These are phyloP conservation scores for Dictyophora rubrovolvata DNA, from an alignment of 768 basidiomycete species.

Conservation along the genomic window DNA sequence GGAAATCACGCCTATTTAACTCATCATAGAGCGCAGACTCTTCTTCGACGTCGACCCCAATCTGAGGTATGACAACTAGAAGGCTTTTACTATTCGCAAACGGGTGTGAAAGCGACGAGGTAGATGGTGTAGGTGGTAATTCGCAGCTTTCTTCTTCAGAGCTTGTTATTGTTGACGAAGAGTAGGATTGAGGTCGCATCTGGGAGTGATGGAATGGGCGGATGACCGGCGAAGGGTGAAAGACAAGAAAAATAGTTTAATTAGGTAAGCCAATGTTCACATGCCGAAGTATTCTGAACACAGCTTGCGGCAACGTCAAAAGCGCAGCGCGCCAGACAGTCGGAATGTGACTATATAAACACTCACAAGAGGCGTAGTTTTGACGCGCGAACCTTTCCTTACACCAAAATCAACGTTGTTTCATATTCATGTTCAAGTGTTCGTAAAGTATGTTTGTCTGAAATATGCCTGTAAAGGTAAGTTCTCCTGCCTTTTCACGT, in stretches of 20 bases:
- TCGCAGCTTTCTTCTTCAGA: background rate
- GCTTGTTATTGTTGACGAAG: background rate
- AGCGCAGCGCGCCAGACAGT: background rate
- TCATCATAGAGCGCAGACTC: conserved; percentile 60
- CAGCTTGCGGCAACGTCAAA: background rate
- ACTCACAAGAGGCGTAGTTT: background rate
- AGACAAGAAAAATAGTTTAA: background rate
- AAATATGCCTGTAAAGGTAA: background rate
- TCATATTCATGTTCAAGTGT: background rate
- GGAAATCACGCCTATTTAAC: conserved; percentile 19
- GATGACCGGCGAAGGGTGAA: background rate
- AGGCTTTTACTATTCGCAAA: conserved; percentile 37
- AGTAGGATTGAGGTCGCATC: background rate
- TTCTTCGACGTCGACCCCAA: conserved; percentile 56
- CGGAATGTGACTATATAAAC: background rate
- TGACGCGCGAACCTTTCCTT: background rate
- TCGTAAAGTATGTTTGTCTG: background rate
- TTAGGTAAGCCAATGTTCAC: background rate
- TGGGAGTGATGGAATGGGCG: too few species aligned
- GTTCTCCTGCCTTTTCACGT: background rate
- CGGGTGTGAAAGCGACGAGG: conserved; percentile 23
- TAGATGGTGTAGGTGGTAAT: background rate
- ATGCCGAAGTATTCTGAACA: background rate
- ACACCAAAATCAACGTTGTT: background rate
- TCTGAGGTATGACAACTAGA: conserved; percentile 41